Percentiles rank a stretch among this genome's conserved stretches.
Evolutionary conservation across 1,284 basidiomycete species (phyloP).

Genomic region (Dichomitus squalens): DNA sequence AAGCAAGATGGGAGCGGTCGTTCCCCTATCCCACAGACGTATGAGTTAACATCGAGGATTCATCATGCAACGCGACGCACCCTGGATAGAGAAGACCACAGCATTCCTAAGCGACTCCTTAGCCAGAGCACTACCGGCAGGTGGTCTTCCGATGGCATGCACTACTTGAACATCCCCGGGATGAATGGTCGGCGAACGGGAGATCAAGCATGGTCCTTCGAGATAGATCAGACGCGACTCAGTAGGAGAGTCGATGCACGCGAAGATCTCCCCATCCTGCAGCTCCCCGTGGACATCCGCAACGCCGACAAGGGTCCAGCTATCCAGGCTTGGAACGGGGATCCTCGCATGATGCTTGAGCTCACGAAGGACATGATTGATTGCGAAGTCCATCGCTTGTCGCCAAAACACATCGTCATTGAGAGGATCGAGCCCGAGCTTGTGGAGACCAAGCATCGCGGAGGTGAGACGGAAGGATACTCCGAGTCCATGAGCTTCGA

Average conservation of each 20-base stretch:
- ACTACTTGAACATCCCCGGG: constrained; percentile 70
- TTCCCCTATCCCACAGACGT: constrained; percentile 40
- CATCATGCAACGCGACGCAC: constrained; percentile 32
- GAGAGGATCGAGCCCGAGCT: constrained; percentile 34
- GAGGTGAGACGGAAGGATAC: constrained; percentile 42
- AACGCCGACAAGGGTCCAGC: constrained; percentile 69
- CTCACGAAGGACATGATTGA: constrained; percentile 63
- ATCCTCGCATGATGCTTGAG: constrained; percentile 72
- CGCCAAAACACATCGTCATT: constrained; percentile 50
- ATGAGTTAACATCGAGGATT: neutral
- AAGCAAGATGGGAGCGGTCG: constrained; percentile 64
- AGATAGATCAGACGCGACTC: constrained; percentile 46
- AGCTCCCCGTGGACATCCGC: constrained; percentile 62
- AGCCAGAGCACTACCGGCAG: constrained; percentile 50
- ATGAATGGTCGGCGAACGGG: constrained; percentile 67
- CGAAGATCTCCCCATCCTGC: constrained; percentile 57
- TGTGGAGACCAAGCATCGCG: constrained; percentile 40
- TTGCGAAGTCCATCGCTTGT: constrained; percentile 52
- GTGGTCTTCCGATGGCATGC: constrained; percentile 58
- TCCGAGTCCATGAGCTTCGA: constrained; percentile 48
- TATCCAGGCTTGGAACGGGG: constrained; percentile 49
- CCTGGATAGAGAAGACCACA: constrained; percentile 59
- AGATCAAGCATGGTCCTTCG: constrained; percentile 57
- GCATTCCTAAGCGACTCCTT: constrained; percentile 55
- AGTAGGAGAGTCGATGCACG: constrained; percentile 48